Conservation (phyloP, 2,329 filamentous ascomycete species). For the Fusarium tuaranense region DNA sequence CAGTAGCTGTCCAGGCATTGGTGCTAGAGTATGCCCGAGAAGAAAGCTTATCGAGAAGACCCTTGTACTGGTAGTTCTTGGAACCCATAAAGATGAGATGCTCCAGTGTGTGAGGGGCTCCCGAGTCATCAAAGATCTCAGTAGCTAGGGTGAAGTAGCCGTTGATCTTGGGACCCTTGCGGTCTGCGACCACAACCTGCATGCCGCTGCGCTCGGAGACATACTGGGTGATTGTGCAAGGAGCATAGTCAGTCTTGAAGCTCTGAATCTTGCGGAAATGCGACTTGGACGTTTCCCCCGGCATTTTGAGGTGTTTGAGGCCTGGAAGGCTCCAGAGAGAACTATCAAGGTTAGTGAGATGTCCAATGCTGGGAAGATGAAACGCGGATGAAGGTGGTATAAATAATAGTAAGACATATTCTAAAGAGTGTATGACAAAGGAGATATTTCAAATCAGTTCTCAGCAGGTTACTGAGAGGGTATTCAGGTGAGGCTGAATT, state of each 20-base stretch:
- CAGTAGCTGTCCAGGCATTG: constrained; percentile 97
- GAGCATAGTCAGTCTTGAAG: constrained; percentile 91
- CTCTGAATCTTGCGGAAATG: constrained; percentile 87
- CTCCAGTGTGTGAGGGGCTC: constrained; percentile 88
- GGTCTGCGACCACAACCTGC: constrained; percentile 91
- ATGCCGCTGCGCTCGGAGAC: constrained; percentile 94
- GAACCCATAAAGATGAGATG: constrained; percentile 91
- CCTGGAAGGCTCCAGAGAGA: constrained; percentile 35
- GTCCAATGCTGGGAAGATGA: not conserved
- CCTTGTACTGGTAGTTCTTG: constrained; percentile 93
- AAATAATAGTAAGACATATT: not conserved
- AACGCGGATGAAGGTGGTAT: not conserved
- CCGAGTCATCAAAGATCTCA: constrained; percentile 97
- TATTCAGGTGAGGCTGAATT: not conserved
- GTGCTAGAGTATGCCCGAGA: constrained; percentile 93
- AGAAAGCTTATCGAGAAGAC: constrained; percentile 92
- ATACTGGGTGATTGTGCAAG: constrained; percentile 92
- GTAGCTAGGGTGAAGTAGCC: constrained; percentile 97
- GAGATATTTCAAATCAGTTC: not conserved
- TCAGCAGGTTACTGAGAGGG: not conserved
- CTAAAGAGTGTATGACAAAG: not conserved
- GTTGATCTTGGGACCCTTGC: constrained; percentile 92
- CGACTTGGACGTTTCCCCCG: constrained; percentile 59
- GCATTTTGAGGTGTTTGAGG: constrained; percentile 58
- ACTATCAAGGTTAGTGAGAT: constrained; percentile 29